Evolutionary conservation across 768 basidiomycete species (phyloP), one percentile per base, ranked within the genome.

Genomic region (Crepidotus variabilis): DNA sequence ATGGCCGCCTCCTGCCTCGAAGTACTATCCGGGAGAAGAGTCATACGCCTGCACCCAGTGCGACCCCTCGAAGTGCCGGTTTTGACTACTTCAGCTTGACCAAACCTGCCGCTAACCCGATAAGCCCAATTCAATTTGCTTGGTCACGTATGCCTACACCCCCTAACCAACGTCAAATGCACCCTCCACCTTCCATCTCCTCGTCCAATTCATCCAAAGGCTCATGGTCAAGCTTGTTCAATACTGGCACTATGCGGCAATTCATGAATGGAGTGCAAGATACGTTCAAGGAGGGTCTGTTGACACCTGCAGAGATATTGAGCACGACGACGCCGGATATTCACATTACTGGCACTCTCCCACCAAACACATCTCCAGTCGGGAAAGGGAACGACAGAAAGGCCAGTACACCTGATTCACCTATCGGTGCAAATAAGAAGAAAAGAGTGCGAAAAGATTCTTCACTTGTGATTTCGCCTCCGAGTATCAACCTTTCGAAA

Each of bases 141-240:
- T 83, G 83, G 82, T 76, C 79, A n/a, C 78, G 78, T 16, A 69
- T 78, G 16, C 69, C 79, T 0, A 79, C 83, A 1, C 77, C 77
- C 0, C 39, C 39, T 5, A 43, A 43, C 14, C 39, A 43, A 43
- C 39, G 39, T 20, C 62, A 76, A 10, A 73, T 68, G 9, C 67
- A 73, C 2, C 68, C 72, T 3, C 66, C 78, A 1, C 69, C 78
- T 0, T 75, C 79, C 0, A 62, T 81, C 39, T 72, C 78, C 47
- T 73, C 83, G 0, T 85, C 86, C 0, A 79, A 71, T 47, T 84
- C 88, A 2, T 90, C 90, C 2, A 78, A 84, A 46, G 88, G 84
- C 8, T 90, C 91, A 0, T 92, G 91, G 91, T 87, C 89, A 0
- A 91, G 84, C 63, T 65, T 92, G 10, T 88, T 90, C 66, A 86